Conservation (phyloP, 2,329 filamentous ascomycete species). For the Diaporthe velutina region DNA sequence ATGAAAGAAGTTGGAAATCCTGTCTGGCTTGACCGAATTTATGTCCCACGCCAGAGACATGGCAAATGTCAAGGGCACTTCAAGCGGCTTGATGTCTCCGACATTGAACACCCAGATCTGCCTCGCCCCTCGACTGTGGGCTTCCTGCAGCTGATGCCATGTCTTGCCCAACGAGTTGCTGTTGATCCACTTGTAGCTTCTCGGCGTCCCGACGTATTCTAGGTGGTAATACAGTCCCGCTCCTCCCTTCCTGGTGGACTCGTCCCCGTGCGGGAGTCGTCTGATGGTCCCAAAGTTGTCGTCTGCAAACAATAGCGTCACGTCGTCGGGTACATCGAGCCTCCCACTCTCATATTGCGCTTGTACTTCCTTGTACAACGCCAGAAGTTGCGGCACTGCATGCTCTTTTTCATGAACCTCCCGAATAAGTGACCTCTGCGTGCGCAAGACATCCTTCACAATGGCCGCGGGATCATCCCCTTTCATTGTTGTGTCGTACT, state of each 20-base stretch:
- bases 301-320: constrained; percentile 73
- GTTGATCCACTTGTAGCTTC: constrained; percentile 74
- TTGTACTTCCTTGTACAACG: constrained; percentile 76
- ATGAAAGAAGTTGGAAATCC: constrained; percentile 60
- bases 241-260: constrained; percentile 66
- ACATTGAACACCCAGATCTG: constrained; percentile 76
- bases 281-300: constrained; percentile 74
- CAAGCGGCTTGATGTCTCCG: constrained; percentile 72
- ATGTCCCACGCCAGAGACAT: constrained; percentile 71
- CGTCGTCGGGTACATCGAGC: constrained; percentile 69
- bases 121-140: constrained; percentile 67
- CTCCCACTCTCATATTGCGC: constrained; percentile 70
- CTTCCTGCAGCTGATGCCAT: constrained; percentile 57
- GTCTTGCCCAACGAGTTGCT: constrained; percentile 62
- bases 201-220: constrained; percentile 72
- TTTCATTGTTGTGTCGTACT: constrained; percentile 66
- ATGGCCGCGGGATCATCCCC: constrained; percentile 63
- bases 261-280: constrained; percentile 66
- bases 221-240: constrained; percentile 72
- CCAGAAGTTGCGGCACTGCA: constrained; percentile 66
- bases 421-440: constrained; percentile 66
- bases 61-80: constrained; percentile 69
- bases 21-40: constrained; percentile 58
- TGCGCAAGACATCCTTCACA: constrained; percentile 65
- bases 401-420: constrained; percentile 62